phyloP scores from a whole-genome alignment of 2,329 filamentous ascomycete genomes.

The Fusarium hainanense region DNA sequence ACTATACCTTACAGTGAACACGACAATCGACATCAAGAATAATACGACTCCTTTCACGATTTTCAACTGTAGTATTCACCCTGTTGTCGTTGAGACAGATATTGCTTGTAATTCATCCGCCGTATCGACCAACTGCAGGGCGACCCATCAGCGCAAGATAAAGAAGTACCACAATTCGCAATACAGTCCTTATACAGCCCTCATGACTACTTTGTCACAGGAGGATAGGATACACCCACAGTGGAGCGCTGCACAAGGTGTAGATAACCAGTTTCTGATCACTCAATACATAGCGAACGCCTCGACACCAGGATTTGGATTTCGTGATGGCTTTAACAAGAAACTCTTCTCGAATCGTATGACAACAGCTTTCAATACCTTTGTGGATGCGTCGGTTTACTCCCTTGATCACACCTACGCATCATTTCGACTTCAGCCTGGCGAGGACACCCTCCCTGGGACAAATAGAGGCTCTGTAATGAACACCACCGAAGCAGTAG shows the following conservation, averaged over 20 bases:
- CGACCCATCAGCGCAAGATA: background rate
- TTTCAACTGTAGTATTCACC: slow-evolving; percentile 3
- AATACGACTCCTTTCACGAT: rapidly evolving
- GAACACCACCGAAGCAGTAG: rapidly evolving
- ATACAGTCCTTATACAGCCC: rapidly evolving
- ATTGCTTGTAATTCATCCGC: background rate
- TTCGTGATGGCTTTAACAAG: rapidly evolving
- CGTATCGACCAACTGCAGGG: background rate
- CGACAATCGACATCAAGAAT: rapidly evolving
- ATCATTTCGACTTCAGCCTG: too few relatives aligned
- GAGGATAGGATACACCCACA: rapidly evolving
- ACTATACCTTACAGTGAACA: rapidly evolving
- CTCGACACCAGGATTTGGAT: rapidly evolving
- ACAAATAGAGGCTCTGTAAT: too few relatives aligned
- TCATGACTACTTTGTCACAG: background rate
- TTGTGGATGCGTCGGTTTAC: too few relatives aligned
- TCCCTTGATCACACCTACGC: rapidly evolving
- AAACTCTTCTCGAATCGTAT: too few relatives aligned
- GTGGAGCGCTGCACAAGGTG: too few relatives aligned
- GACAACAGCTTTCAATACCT: too few relatives aligned
- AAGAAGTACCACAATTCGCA: rapidly evolving
- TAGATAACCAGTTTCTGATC: rapidly evolving
- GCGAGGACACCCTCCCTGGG: rapidly evolving
- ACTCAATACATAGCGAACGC: too few relatives aligned
- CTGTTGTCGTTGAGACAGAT: background rate